A percentile compares a stretch with the other conserved stretches of the same genome.
Evolutionary conservation across 2,329 filamentous ascomycete genomes (phyloP).

Genomic region (Aspergillus viridinutans): DNA sequence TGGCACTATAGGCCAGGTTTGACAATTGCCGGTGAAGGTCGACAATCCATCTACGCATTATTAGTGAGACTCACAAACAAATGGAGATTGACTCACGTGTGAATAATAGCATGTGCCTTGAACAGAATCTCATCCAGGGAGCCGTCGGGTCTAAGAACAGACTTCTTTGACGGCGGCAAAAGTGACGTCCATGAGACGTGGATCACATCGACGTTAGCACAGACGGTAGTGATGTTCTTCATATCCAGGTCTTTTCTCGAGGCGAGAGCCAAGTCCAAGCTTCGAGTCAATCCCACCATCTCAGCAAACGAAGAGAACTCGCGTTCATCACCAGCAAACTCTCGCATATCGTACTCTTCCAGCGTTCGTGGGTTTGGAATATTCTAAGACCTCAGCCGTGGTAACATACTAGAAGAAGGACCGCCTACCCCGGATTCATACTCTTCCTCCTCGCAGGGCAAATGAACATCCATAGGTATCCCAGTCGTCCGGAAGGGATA

Average conservation of each 20-base stretch:
- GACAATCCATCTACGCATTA: constrained; percentile 27
- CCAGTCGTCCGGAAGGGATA: constrained; percentile 20
- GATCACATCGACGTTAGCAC: constrained; percentile 27
- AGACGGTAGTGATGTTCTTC: constrained; percentile 16
- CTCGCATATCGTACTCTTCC: constrained; percentile 27
- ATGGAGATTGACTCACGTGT: constrained; percentile 29
- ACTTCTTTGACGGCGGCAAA: constrained; percentile 30
- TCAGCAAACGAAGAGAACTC: constrained; percentile 29
- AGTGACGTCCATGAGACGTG: constrained; percentile 38
- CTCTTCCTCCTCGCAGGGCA: constrained; percentile 26
- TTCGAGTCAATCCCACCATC: constrained; percentile 21
- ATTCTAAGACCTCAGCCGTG: constrained; percentile 11
- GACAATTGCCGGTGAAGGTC: constrained; percentile 39
- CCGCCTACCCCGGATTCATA: constrained; percentile 20
- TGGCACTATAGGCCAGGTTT: constrained; percentile 33
- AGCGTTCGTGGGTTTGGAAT: constrained; percentile 24
- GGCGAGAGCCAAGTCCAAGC: constrained; percentile 21
- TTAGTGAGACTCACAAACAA: constrained; percentile 24
- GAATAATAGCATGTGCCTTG: constrained; percentile 71
- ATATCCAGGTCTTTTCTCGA: constrained; percentile 8
- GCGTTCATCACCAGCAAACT: constrained; percentile 20
- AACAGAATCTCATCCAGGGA: constrained; percentile 61
- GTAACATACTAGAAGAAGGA: neutral
- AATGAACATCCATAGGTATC: constrained; percentile 17
- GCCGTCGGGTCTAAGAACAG: constrained; percentile 53